Conservation (phyloP, 352 stramenopile genomes). For the Phytophthora citricola region DNA sequence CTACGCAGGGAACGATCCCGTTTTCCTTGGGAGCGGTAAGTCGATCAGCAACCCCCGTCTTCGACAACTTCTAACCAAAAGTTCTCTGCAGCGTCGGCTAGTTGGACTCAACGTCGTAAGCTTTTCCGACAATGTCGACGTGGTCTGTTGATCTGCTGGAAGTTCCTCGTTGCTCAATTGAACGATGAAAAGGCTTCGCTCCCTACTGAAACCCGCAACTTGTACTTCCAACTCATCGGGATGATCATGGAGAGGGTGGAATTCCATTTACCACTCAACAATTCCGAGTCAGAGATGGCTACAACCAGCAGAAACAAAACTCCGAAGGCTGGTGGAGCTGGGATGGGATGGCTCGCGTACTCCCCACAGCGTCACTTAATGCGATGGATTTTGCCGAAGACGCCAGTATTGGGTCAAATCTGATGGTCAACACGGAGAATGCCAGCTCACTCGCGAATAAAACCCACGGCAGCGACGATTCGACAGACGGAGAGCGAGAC, state of each 20-base stretch:
- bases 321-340: constrained; percentile 12
- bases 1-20: constrained; percentile 47
- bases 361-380: constrained; percentile 36
- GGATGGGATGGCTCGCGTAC: constrained; percentile 36
- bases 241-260: constrained; percentile 73
- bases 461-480: constrained; percentile 25
- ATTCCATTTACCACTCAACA: constrained; percentile 53
- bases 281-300: constrained; percentile 4
- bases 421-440: constrained; percentile 30
- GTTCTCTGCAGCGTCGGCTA: constrained; percentile 9
- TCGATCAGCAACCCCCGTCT: background rate
- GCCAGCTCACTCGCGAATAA: constrained; percentile 13
- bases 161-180: constrained; percentile 66
- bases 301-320: constrained; percentile 16
- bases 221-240: constrained; percentile 70
- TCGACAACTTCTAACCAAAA: background rate
- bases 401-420: constrained; percentile 6
- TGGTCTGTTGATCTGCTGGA: constrained; percentile 71
- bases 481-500: constrained; percentile 55
- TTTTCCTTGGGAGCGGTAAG: constrained; percentile 13
- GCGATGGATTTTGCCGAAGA: constrained; percentile 32
- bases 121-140: constrained; percentile 69
- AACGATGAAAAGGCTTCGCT: constrained; percentile 49
- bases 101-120: constrained; percentile 35
- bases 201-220: constrained; percentile 47